A percentile compares a stretch with the other conserved stretches of the same genome.
These are phyloP conservation scores for apple (Malus domestica) DNA, from an alignment of 306 rosid species.

Conservation along the genomic window DNA sequence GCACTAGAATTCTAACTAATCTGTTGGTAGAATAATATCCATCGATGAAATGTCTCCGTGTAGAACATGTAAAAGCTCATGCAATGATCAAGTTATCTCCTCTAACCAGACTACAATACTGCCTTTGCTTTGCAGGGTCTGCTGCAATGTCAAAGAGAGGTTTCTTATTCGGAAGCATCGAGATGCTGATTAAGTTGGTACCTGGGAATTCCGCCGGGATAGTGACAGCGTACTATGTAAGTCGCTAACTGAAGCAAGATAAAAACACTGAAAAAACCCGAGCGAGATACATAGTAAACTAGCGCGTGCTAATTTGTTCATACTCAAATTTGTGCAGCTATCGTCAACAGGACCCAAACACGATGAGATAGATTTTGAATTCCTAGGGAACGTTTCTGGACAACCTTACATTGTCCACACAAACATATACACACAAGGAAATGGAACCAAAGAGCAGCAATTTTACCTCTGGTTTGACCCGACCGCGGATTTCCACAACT, in stretches of 20 bases:
- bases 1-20: background rate
- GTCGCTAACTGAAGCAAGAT: conserved; percentile 11
- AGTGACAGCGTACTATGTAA: conserved; percentile 77
- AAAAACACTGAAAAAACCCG: background rate
- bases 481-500: conserved; percentile 71
- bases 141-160: conserved; percentile 63
- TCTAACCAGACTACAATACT: background rate
- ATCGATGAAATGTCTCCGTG: background rate
- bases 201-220: conserved; percentile 76
- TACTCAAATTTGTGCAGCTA: conserved; percentile 39
- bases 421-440: conserved; percentile 57
- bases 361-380: conserved; percentile 90
- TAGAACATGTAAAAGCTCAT: background rate
- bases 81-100: background rate
- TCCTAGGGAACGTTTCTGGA: conserved; percentile 73
- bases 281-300: background rate
- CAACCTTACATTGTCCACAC: conserved; percentile 81
- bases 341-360: conserved; percentile 64
- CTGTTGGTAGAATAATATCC: background rate
- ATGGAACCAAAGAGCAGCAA: conserved; percentile 75
- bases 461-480: conserved; percentile 88
- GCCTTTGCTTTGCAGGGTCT: conserved; percentile 47
- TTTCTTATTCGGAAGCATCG: conserved; percentile 68
- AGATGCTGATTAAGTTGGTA: conserved; percentile 59
- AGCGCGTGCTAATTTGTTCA: conserved; percentile 1